These are phyloP conservation scores for Sarocladium kiliense DNA, from an alignment of 2,329 filamentous ascomycete species.

Conservation along the genomic window DNA sequence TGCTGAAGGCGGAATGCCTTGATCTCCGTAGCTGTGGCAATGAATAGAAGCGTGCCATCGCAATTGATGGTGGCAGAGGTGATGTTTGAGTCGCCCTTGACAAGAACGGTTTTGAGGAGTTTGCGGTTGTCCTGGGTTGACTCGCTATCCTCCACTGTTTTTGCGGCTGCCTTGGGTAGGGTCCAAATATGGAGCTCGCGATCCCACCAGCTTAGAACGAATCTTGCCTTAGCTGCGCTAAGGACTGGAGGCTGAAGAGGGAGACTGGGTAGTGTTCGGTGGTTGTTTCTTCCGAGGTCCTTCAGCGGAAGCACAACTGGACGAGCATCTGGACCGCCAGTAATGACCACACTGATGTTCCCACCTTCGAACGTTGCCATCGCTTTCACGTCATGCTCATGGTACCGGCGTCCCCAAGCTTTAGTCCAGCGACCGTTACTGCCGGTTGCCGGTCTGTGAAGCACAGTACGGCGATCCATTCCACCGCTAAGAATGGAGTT, in stretches of 20 bases:
- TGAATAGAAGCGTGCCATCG: constrained; percentile 69
- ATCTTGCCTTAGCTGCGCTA: constrained; percentile 66
- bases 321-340: constrained; percentile 84
- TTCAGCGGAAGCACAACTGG: constrained; percentile 75
- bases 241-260: constrained; percentile 72
- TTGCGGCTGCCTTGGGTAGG: constrained; percentile 39
- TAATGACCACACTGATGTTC: constrained; percentile 79
- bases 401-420: constrained; percentile 78
- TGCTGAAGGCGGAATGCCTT: constrained; percentile 70
- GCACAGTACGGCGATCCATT: constrained; percentile 81
- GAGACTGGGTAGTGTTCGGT: constrained; percentile 75
- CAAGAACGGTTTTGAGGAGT: constrained; percentile 63
- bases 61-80: constrained; percentile 66
- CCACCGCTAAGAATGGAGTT: constrained; percentile 81
- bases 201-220: constrained; percentile 91
- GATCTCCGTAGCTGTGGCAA: constrained; percentile 67
- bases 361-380: constrained; percentile 86
- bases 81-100: constrained; percentile 76
- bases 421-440: constrained; percentile 72
- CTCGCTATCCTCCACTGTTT: constrained; percentile 37
- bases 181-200: constrained; percentile 81
- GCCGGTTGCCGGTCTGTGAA: constrained; percentile 65
- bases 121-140: constrained; percentile 50
- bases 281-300: constrained; percentile 73
- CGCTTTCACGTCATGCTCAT: constrained; percentile 91